Conservation (phyloP, 106 monocot genomes). For the Dioscorea zingiberensis region DNA sequence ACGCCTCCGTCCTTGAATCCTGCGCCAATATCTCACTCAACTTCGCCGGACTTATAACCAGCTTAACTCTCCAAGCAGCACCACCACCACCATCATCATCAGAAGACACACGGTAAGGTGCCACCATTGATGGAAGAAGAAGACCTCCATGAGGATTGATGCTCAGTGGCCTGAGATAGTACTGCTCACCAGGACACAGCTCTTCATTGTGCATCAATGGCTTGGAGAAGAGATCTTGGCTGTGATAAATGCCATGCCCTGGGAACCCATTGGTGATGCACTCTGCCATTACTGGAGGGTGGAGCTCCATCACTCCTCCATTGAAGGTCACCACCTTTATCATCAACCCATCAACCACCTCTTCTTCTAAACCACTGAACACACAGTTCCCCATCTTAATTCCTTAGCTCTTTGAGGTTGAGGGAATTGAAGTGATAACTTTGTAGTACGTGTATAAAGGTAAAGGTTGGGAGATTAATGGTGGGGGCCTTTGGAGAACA, state of each 20-base stretch:
- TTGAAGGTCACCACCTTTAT: constrained; percentile 9
- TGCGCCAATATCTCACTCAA: too few species aligned
- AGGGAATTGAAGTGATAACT: too few species aligned
- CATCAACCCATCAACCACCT: neutral
- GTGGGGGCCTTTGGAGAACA: too few species aligned
- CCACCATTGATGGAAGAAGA: constrained; percentile 5
- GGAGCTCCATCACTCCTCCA: constrained; percentile 12
- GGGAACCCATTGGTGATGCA: constrained; percentile 17
- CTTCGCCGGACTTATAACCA: too few species aligned
- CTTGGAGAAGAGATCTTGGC: constrained; percentile 6
- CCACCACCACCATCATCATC: neutral
- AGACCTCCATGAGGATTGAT: neutral
- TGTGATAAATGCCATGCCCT: constrained; percentile 4
- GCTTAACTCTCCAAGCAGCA: neutral
- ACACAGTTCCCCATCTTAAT: too few species aligned
- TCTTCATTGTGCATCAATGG: constrained; percentile 11
- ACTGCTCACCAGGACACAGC: constrained; percentile 1
- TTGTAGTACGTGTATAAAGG: too few species aligned
- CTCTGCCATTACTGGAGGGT: constrained; percentile 12
- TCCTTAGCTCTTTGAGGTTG: too few species aligned
- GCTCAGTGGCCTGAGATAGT: constrained; percentile 9
- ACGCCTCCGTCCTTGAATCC: too few species aligned
- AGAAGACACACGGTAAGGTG: constrained; percentile 7
- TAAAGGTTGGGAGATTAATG: too few species aligned
- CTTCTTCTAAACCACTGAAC: too few species aligned